phyloP scores from a whole-genome alignment of 208 protist genomes.

The Acanthamoeba culbertsoni region DNA sequence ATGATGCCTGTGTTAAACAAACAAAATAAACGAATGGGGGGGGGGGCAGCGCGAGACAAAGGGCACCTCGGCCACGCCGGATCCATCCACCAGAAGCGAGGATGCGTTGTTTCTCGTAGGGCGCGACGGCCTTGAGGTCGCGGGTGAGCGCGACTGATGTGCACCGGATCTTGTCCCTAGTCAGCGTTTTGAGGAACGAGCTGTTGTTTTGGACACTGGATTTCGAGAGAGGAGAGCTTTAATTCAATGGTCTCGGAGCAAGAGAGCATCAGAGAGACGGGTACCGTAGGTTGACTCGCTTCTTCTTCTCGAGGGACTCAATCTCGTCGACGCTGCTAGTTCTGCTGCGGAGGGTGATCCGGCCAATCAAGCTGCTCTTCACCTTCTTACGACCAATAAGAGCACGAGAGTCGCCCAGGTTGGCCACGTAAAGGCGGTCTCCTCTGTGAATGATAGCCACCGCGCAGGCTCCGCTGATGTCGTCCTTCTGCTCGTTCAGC shows the following conservation, averaged over 20 bases:
- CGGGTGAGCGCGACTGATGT: not conserved
- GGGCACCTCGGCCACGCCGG: not conserved
- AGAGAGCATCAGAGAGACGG: not conserved
- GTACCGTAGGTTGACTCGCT: slow-evolving; percentile 19
- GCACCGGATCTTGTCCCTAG: slow-evolving; percentile 10
- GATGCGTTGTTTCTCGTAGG: slow-evolving; percentile 20
- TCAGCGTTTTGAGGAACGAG: slow-evolving; percentile 21
- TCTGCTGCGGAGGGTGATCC: not conserved
- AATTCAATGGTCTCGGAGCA: not conserved
- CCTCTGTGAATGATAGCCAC: not conserved
- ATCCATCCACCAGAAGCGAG: not conserved
- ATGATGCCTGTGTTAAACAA: not conserved
- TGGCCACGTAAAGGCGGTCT: slow-evolving; percentile 33
- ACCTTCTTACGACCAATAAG: slow-evolving; percentile 4
- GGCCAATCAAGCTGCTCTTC: slow-evolving; percentile 31
- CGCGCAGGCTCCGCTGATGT: slow-evolving; percentile 37
- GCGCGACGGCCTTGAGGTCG: slow-evolving; percentile 14
- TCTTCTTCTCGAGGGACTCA: not conserved
- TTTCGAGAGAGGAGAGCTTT: not conserved
- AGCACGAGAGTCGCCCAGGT: slow-evolving; percentile 46
- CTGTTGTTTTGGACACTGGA: not conserved
- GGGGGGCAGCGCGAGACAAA: not conserved
- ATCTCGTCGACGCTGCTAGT: not conserved
- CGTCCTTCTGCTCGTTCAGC: not conserved
- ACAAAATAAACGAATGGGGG: not conserved